Conservation (phyloP, 257 asterid species). For the Voacanga thouarsii region DNA sequence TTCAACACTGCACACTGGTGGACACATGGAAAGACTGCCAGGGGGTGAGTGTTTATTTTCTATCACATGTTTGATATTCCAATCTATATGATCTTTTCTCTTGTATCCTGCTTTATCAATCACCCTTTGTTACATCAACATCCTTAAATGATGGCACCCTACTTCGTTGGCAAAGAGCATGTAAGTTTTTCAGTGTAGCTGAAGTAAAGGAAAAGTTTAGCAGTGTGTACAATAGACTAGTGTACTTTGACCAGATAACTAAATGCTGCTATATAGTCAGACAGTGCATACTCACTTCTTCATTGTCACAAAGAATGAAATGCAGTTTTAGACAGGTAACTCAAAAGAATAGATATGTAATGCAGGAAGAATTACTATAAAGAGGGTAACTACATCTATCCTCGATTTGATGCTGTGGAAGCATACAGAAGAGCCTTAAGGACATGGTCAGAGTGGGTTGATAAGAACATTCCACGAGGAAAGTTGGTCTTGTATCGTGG, state of each 20-base stretch:
- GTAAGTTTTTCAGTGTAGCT: background rate
- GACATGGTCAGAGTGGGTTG: conserved; percentile 93
- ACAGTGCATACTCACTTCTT: background rate
- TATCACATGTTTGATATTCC: background rate
- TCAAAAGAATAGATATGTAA: conserved; percentile 11
- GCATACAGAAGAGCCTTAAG: conserved; percentile 82
- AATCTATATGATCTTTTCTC: background rate
- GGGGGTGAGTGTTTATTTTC: conserved; percentile 50
- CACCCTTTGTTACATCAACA: background rate
- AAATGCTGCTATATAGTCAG: background rate
- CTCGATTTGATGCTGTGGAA: conserved; percentile 75
- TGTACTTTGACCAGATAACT: background rate
- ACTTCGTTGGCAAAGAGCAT: background rate
- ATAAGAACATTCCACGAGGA: conserved; percentile 34
- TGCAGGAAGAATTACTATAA: conserved; percentile 87
- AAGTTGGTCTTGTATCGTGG: conserved; percentile 85
- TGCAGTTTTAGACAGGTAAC: conserved; percentile 15
- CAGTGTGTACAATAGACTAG: background rate
- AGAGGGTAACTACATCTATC: conserved; percentile 68
- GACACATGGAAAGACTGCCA: conserved; percentile 96
- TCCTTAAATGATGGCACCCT: background rate
- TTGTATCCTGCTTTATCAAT: background rate
- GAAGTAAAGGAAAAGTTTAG: background rate
- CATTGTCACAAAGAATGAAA: background rate
- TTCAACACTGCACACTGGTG: conserved; percentile 99